phyloP scores from a whole-genome alignment of 495 filamentous ascomycete species.

The Tetracladium marchalianum region DNA sequence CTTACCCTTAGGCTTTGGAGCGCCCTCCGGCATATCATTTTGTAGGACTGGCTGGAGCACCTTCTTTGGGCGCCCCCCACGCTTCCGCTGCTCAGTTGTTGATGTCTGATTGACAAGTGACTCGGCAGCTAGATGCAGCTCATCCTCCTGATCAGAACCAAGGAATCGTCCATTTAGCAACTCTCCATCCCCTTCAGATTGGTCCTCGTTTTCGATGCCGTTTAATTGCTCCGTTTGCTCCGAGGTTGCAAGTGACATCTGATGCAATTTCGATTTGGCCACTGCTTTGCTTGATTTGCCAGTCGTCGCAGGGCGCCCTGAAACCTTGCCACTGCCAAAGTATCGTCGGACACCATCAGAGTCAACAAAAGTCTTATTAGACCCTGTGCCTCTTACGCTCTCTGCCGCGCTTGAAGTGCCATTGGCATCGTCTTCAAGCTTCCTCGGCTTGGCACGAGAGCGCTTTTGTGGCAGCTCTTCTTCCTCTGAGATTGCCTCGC shows the following conservation, averaged over 20 bases:
- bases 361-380: neutral
- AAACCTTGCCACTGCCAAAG: neutral
- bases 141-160: neutral
- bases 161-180: neutral
- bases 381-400: slow-evolving; percentile 2
- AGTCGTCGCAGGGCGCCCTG: neutral
- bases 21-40: neutral
- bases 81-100: neutral
- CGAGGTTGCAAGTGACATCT: slow-evolving; percentile 7
- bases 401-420: too few species aligned
- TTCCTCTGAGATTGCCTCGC: neutral
- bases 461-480: slow-evolving; percentile 14
- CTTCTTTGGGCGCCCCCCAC: slow-evolving; percentile 8
- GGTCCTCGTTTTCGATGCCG: slow-evolving; percentile 7
- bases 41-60: neutral
- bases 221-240: slow-evolving; percentile 12
- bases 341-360: too few species aligned
- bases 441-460: too few species aligned
- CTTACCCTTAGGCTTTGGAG: slow-evolving; percentile 3
- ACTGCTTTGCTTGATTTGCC: slow-evolving; percentile 2
- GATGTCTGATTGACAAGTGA: slow-evolving; percentile 3
- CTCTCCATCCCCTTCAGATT: slow-evolving; percentile 2
- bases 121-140: slow-evolving; percentile 1
- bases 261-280: slow-evolving; percentile 1
- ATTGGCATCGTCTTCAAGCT: too few species aligned